Conservation (phyloP, 768 basidiomycete genomes). For the Lactifluus volemus region DNA sequence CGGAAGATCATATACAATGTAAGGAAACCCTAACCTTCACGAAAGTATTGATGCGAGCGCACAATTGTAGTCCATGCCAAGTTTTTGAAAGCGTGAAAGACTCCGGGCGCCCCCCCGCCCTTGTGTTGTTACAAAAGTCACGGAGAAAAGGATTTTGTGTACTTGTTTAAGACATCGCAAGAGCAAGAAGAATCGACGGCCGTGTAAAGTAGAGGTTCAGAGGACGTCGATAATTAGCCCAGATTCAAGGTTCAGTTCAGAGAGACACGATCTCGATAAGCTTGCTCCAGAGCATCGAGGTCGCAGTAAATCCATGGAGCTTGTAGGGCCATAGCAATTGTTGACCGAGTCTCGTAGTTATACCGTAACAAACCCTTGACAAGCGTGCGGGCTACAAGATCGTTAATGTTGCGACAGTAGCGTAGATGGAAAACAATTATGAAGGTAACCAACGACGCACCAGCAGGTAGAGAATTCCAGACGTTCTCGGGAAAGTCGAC, state of each 20-base stretch:
- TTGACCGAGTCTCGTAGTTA: constrained; percentile 49
- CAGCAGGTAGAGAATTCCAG: constrained; percentile 52
- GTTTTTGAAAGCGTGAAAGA: constrained; percentile 63
- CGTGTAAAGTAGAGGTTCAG: background rate
- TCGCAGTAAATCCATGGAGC: constrained; percentile 63
- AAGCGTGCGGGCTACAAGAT: constrained; percentile 45
- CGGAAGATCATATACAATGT: constrained; percentile 84
- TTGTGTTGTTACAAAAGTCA: background rate
- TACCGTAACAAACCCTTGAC: constrained; percentile 54
- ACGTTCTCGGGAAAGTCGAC: constrained; percentile 39
- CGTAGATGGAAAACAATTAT: background rate
- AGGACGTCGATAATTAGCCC: background rate
- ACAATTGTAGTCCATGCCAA: constrained; percentile 68
- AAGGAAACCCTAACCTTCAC: constrained; percentile 18
- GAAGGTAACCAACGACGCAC: constrained; percentile 31
- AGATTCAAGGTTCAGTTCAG: background rate
- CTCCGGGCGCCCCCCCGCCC: background rate
- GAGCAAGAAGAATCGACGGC: constrained; percentile 12
- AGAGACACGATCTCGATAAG: constrained; percentile 50
- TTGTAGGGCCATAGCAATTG: constrained; percentile 50
- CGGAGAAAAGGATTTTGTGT: background rate
- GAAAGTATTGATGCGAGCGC: constrained; percentile 20
- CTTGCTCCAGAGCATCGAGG: constrained; percentile 46
- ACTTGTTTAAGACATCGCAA: background rate
- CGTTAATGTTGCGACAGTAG: background rate